Base-by-base conservation (phyloP, 306 rosid species). In the Lathyrus aphaca region DNA sequence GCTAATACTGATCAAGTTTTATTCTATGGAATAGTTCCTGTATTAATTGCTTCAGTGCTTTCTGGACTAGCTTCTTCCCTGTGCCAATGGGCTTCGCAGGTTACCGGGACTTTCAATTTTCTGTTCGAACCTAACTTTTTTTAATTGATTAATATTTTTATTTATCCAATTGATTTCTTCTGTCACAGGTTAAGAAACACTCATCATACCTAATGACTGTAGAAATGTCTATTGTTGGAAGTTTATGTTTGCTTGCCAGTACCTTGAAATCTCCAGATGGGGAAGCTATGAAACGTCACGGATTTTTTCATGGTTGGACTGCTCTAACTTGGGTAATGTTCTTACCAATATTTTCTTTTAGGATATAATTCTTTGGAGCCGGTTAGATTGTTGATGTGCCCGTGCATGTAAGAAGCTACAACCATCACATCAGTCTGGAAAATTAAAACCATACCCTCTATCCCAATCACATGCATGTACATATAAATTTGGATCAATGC, bases 71-170 rank as follows among this genome's bases (percentile, higher is more conserved):
- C 99, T 71, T 94, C 99, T 73, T 60, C 97, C 51, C 77, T 94
- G 82, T 94, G 99, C 79, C 99, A 94, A 66, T 94, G 99, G 99
- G 97, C 97, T 72, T 94, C 97, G 65, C 99, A 94, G 99, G 99
- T 94, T 69, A 64, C 81, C 51, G 32, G 62, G 61, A 84, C 35
- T 19, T 79, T 32, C 53, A 13, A 18, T 71, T 71, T 73, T 65
- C 38, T 51, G 13, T 68, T 57, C 75, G 21, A 40, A 51, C 15
- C 56, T 38, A 51, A 21, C 68, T 38, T 71, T 71, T 8, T 12
- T 65, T 12, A 37, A 15, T 21, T 63, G 44, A 30, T 60, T 46
- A 3, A 57, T 74, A 9, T 46, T 73, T 23, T 39, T 77, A 5
- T 67, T 71, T 43, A 17, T 78, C 57, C 39, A 42, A 25, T 43